These are phyloP conservation scores for Suhomyces anneliseae DNA, from an alignment of 1,139 yeast species.

Conservation along the genomic window DNA sequence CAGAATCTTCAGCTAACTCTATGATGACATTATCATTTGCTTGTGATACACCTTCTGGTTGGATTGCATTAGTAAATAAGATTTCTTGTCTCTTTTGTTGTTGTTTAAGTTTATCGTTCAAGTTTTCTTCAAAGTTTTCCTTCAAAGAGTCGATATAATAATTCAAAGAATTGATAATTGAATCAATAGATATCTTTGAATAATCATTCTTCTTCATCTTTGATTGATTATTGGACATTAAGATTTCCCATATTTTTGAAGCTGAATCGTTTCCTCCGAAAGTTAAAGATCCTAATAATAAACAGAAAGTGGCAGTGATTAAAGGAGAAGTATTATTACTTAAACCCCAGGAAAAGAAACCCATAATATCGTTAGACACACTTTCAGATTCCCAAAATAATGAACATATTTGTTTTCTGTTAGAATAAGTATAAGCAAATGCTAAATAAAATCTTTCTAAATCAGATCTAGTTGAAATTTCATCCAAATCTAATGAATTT, in stretches of 20 bases:
- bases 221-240: slow-evolving; percentile 28
- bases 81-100: slow-evolving; percentile 41
- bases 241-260: slow-evolving; percentile 42
- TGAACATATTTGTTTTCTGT: slow-evolving; percentile 57
- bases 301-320: slow-evolving; percentile 79
- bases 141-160: slow-evolving; percentile 56
- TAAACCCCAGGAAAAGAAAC: slow-evolving; percentile 87
- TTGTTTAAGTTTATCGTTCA: slow-evolving; percentile 30
- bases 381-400: slow-evolving; percentile 75
- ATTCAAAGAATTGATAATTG: slow-evolving; percentile 55
- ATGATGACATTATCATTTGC: slow-evolving; percentile 28
- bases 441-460: slow-evolving; percentile 84
- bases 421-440: slow-evolving; percentile 66
- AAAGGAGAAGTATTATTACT: slow-evolving; percentile 75
- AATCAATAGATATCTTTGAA: slow-evolving; percentile 56
- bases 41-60: slow-evolving; percentile 18
- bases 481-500: slow-evolving; percentile 44
- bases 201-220: slow-evolving; percentile 39
- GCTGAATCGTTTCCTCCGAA: slow-evolving; percentile 57
- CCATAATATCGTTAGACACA: slow-evolving; percentile 44
- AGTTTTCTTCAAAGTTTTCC: slow-evolving; percentile 40
- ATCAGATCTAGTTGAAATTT: slow-evolving; percentile 71
- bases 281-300: slow-evolving; percentile 74
- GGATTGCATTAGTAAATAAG: slow-evolving; percentile 25
- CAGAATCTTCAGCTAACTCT: slow-evolving; percentile 78